Conservation (phyloP, 495 filamentous ascomycete species). For the Annulohypoxylon maeteangense region DNA sequence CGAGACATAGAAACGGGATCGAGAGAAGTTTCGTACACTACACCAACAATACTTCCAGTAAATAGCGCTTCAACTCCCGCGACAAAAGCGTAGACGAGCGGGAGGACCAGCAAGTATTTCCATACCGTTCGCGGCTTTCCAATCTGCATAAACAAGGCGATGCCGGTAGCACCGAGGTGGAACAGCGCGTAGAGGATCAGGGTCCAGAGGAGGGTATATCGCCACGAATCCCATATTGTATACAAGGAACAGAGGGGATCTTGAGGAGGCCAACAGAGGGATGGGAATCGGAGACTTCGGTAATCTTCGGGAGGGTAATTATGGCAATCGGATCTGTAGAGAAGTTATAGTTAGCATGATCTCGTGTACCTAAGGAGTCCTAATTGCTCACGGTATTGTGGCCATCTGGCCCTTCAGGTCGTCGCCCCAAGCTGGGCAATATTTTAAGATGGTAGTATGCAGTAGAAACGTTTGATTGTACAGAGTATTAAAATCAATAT, state of each 20-base stretch:
- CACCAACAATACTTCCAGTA: slow-evolving; percentile 87
- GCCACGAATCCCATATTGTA: slow-evolving; percentile 83
- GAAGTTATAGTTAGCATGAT: slow-evolving; percentile 27
- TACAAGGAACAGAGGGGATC: slow-evolving; percentile 77
- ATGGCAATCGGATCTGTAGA: slow-evolving; percentile 43
- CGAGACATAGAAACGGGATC: background rate
- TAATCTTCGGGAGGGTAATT: slow-evolving; percentile 73
- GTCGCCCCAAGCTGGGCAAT: slow-evolving; percentile 3
- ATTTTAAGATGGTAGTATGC: background rate
- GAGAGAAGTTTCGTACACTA: slow-evolving; percentile 74
- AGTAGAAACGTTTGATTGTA: background rate
- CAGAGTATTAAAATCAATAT: background rate
- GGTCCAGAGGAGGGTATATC: slow-evolving; percentile 93
- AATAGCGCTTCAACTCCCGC: slow-evolving; percentile 84
- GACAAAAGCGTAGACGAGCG: slow-evolving; percentile 76
- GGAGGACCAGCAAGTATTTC: slow-evolving; percentile 80
- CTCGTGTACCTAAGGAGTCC: background rate
- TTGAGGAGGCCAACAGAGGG: slow-evolving; percentile 62
- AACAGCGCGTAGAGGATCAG: slow-evolving; percentile 72
- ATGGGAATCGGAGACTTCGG: slow-evolving; percentile 80
- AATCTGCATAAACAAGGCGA: slow-evolving; percentile 77
- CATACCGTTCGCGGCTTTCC: slow-evolving; percentile 67
- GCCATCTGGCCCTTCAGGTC: slow-evolving; percentile 35
- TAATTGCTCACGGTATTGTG: slow-evolving; percentile 30
- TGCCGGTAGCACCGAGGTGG: slow-evolving; percentile 75